Conservation (phyloP, 768 basidiomycete species). For the Russula emetica region DNA sequence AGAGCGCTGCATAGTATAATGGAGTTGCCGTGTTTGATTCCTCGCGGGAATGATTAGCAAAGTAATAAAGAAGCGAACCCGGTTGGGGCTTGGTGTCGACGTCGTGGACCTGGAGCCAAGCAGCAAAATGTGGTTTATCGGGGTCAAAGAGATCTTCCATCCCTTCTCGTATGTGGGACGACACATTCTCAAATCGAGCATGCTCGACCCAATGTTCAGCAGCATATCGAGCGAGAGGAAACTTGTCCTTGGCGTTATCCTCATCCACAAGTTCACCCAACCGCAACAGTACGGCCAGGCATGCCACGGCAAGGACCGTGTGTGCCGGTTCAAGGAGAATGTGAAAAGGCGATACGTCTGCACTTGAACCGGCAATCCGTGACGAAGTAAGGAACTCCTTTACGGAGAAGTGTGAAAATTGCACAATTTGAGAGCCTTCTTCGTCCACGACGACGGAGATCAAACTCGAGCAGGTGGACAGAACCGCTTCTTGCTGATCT, state of each 20-base stretch:
- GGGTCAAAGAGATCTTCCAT: neutral
- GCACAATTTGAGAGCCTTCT: neutral
- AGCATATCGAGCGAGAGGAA: neutral
- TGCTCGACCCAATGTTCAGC: neutral
- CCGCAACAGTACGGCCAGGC: neutral
- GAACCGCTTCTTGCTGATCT: neutral
- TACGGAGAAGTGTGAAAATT: slow-evolving; percentile 7
- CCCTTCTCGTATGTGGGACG: neutral
- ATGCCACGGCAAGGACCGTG: neutral
- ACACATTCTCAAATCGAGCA: neutral
- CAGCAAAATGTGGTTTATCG: neutral
- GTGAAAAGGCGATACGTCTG: neutral
- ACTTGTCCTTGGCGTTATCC: neutral
- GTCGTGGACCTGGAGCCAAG: neutral
- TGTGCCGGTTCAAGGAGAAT: neutral
- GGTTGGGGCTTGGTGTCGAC: fast-evolving
- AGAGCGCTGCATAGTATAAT: neutral
- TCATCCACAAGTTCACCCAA: neutral
- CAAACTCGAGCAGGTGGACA: neutral
- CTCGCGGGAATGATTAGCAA: neutral
- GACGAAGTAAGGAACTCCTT: slow-evolving; percentile 7
- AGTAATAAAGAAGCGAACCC: neutral
- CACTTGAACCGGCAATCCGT: neutral
- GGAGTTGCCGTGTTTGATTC: neutral
- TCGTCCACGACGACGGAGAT: neutral